Evolutionary conservation across 257 asterid species (phyloP).

Genomic region (Anisodus tanguticus): DNA sequence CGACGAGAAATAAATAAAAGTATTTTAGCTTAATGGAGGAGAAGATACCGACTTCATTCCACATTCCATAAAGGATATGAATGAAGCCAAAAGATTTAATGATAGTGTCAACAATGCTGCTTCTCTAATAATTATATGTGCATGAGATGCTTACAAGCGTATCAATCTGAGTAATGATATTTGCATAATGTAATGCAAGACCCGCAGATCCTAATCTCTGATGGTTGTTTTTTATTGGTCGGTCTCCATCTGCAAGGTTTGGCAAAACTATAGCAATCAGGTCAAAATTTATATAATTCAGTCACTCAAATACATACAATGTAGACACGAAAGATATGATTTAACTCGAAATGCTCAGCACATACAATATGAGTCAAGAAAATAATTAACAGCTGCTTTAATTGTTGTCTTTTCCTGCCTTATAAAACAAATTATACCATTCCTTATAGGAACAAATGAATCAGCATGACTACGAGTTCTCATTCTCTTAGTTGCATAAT

Average conservation of each 20-base stretch:
- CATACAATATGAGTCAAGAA: background rate
- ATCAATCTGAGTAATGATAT: slow-evolving; percentile 84
- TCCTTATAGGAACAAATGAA: background rate
- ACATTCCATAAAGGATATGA: background rate
- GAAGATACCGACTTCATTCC: background rate
- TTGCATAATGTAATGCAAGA: slow-evolving; percentile 92
- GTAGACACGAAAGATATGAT: background rate
- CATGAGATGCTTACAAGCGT: slow-evolving; percentile 69
- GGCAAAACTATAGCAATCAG: slow-evolving; percentile 29
- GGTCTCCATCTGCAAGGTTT: slow-evolving; percentile 57
- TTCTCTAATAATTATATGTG: slow-evolving; percentile 17
- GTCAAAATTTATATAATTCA: background rate
- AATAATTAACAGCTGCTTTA: background rate
- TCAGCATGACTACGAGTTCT: background rate
- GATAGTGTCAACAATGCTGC: background rate
- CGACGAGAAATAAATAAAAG: background rate
- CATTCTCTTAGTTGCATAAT: slow-evolving; percentile 5
- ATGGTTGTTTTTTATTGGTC: slow-evolving; percentile 54
- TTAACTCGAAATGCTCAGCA: slow-evolving; percentile 3
- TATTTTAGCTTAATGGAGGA: slow-evolving; percentile 7
- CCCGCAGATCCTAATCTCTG: slow-evolving; percentile 93
- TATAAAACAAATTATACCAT: background rate
- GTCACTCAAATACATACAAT: background rate
- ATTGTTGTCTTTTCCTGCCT: background rate
- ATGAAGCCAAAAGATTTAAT: slow-evolving; percentile 11